Conservation (phyloP, 257 asterid species). For the Coffea eugenioides region DNA sequence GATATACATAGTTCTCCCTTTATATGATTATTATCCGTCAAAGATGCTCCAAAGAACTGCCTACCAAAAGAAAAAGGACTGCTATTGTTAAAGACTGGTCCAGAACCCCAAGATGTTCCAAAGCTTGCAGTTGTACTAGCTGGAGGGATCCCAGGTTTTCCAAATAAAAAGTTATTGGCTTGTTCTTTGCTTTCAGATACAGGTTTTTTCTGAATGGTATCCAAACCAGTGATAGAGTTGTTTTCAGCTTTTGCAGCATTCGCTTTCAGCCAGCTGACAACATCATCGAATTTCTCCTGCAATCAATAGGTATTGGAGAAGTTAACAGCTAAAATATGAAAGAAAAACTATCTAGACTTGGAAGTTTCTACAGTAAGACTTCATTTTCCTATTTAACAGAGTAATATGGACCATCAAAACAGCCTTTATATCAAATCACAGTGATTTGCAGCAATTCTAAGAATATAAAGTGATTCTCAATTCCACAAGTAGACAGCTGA, state of each 20-base stretch:
- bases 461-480: neutral
- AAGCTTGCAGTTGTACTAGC: constrained; percentile 19
- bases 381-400: neutral
- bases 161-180: constrained; percentile 15
- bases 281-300: constrained; percentile 89
- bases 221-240: constrained; percentile 18
- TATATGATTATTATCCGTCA: neutral
- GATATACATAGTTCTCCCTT: neutral
- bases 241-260: constrained; percentile 40
- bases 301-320: constrained; percentile 16
- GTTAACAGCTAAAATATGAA: neutral
- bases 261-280: constrained; percentile 81
- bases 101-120: constrained; percentile 25
- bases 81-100: constrained; percentile 25
- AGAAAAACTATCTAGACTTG: neutral
- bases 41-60: constrained; percentile 13
- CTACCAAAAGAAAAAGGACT: constrained; percentile 41
- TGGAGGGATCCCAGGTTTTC: constrained; percentile 17
- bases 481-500: neutral
- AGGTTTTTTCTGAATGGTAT: constrained; percentile 14
- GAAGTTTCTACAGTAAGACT: neutral
- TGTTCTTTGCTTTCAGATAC: constrained; percentile 24
- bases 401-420: neutral
- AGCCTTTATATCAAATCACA: neutral
- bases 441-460: neutral